phyloP scores from a whole-genome alignment of 2,329 filamentous ascomycete species.

The Pyricularia sp. region DNA sequence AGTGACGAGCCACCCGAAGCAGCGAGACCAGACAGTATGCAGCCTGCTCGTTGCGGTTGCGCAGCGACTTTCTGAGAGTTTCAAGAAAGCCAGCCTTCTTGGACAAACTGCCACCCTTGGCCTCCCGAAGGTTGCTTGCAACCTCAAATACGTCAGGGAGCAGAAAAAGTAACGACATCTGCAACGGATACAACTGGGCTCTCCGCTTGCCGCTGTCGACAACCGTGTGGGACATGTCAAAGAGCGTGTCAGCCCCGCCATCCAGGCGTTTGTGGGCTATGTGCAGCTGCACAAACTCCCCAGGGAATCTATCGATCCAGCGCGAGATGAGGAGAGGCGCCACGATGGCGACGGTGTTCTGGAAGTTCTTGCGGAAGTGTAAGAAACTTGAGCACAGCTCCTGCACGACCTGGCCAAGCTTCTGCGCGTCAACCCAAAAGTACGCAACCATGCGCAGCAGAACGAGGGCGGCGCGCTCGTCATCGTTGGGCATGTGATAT shows the following conservation, averaged over 20 bases:
- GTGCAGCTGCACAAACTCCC: slow-evolving; percentile 53
- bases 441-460: slow-evolving; percentile 46
- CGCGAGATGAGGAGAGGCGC: slow-evolving; percentile 49
- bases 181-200: slow-evolving; percentile 46
- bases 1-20: slow-evolving; percentile 50
- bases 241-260: slow-evolving; percentile 51
- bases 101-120: slow-evolving; percentile 45
- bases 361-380: slow-evolving; percentile 50
- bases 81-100: slow-evolving; percentile 57
- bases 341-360: slow-evolving; percentile 49
- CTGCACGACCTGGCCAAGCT: slow-evolving; percentile 48
- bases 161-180: slow-evolving; percentile 48
- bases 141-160: slow-evolving; percentile 59
- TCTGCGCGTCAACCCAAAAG: slow-evolving; percentile 51
- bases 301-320: slow-evolving; percentile 53
- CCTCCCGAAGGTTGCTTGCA: slow-evolving; percentile 52
- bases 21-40: slow-evolving; percentile 52
- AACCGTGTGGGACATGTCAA: slow-evolving; percentile 54
- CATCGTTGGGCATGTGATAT: slow-evolving; percentile 26
- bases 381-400: slow-evolving; percentile 55
- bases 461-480: slow-evolving; percentile 39
- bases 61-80: slow-evolving; percentile 45
- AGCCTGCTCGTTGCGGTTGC: slow-evolving; percentile 52
- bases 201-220: slow-evolving; percentile 43
- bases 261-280: slow-evolving; percentile 48